Base-by-base conservation (phyloP, 2,329 filamentous ascomycete species). In the Cladosporium halotolerans region DNA sequence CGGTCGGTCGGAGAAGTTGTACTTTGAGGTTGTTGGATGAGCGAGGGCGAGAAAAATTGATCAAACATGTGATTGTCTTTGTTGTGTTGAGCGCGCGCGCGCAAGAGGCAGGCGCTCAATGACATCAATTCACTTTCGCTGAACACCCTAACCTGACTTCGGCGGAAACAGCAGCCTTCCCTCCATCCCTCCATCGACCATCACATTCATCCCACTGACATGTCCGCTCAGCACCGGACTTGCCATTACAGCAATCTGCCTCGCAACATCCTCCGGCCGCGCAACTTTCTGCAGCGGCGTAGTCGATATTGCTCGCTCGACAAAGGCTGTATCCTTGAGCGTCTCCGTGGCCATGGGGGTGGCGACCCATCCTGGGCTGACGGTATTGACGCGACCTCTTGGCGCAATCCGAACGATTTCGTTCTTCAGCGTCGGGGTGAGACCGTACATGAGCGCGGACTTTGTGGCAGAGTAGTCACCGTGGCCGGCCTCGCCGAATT, bases 401-500 rank as follows among this genome's bases (percentile, higher is more conserved):
- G 63, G 62, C 9, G 63, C 64, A 45, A 64, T 61, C 2, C 55
- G 46, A 1, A 67, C 64, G 31, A 67, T 66, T 49, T 67, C 65
- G 41, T 66, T 67, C 59, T 67, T 67, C 14, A 66, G 53, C 16
- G 64, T 62, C 1, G 60, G 62, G 10, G 58, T 59, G 14, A 67
- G 42, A 4, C 65, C 65, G 42, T 66, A 63, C 64, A 65, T 65
- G 10, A 67, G 45, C 8, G 62, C 64, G 8, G 63, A 55, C 49
- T 67, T 67, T 1, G 57, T 45, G 1, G 60, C 57, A 10, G 63
- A 57, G 46, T 67, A 67, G 54, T 67, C 65, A 28, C 60, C 65
- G 40, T 67, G 65, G 14, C 56, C 53, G 14, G 63, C 63, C 46
- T 66, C 64, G 45, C 65, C 64, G 43, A 66, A 66, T 54, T 67